phyloP scores from a whole-genome alignment of 192 early-diverging fungal species.

The Umbelopsis sp. region DNA sequence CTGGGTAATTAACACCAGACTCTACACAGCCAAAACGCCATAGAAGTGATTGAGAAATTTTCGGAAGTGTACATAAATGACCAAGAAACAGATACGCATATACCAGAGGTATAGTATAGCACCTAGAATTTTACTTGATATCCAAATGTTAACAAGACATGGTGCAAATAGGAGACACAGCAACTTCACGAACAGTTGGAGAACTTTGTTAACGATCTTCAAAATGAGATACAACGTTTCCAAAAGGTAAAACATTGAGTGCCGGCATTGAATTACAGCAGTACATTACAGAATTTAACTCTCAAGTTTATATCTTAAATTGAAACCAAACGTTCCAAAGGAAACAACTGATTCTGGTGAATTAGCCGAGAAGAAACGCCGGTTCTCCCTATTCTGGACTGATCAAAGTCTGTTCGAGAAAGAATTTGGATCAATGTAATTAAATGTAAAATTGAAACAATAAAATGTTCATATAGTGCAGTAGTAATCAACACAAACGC shows the following conservation, averaged over 20 bases:
- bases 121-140: no score
- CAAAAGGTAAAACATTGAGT: background rate
- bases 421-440: background rate
- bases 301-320: background rate
- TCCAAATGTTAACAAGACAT: no score
- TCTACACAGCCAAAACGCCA: background rate
- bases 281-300: background rate
- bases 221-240: background rate
- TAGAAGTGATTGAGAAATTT: background rate
- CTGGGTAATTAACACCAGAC: background rate
- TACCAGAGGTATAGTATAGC: background rate
- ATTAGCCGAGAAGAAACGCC: constrained; percentile 3
- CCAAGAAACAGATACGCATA: background rate
- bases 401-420: background rate
- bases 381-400: constrained; percentile 2
- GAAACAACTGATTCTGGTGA: background rate
- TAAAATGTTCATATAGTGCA: no score
- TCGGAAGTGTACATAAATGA: background rate
- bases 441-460: no score
- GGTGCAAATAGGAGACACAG: background rate
- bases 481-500: no score
- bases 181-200: background rate
- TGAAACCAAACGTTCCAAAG: background rate
- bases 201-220: background rate
- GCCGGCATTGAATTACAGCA: background rate